These are phyloP conservation scores for Tricholoma hemisulphureum DNA, from an alignment of 768 basidiomycete species.

Conservation along the genomic window DNA sequence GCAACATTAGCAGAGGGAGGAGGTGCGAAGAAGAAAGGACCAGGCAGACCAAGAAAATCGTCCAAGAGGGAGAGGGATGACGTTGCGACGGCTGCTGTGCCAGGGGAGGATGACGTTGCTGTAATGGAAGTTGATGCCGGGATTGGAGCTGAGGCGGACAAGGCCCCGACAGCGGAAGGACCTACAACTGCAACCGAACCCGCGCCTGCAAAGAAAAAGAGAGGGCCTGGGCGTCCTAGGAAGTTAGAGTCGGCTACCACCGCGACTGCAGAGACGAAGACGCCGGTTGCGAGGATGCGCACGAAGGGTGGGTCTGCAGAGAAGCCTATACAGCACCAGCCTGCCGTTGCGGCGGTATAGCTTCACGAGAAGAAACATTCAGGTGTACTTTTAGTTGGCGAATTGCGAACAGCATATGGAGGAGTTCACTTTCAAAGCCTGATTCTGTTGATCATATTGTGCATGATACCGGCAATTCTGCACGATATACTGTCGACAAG, in stretches of 20 bases:
- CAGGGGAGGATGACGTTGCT: background rate
- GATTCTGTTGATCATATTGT: too few species aligned
- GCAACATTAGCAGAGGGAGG: background rate
- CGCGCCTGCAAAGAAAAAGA: constrained; percentile 9
- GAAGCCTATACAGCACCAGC: background rate
- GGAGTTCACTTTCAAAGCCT: too few species aligned
- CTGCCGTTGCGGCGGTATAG: background rate
- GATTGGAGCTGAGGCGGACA: constrained; percentile 7
- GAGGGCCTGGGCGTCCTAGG: constrained; percentile 10
- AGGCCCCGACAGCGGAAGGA: constrained; percentile 3
- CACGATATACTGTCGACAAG: too few species aligned
- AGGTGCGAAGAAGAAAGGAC: constrained; percentile 14
- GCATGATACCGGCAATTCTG: too few species aligned
- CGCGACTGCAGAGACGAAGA: background rate
- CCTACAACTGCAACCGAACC: background rate
- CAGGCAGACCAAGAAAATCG: constrained; percentile 17
- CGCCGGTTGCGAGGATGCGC: constrained; percentile 16
- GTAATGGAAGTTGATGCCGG: background rate
- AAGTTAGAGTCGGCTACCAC: constrained; percentile 6
- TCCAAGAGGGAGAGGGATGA: constrained; percentile 10
- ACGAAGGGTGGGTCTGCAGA: constrained; percentile 10
- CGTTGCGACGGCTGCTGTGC: background rate
- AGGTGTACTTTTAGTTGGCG: background rate
- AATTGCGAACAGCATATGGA: too few species aligned
- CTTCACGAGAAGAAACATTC: background rate